Base-by-base conservation (phyloP, 495 filamentous ascomycete species). In the Talaromyces wortmannii region DNA sequence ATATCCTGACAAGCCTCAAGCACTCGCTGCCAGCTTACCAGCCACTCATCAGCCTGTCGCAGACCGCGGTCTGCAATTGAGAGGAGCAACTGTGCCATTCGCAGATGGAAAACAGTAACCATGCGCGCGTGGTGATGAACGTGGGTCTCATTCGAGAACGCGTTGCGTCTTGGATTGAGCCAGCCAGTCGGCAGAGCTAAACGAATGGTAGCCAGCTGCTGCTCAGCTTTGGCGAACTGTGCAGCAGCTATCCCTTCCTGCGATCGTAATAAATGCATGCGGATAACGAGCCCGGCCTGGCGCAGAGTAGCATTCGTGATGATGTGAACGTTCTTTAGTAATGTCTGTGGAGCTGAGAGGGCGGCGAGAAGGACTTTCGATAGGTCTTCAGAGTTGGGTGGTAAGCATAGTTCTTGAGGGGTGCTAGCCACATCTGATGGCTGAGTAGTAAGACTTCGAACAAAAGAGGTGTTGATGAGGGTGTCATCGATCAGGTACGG, bases 1-100 rank as follows among this genome's bases (percentile, higher is more conserved):
- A 64, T 58, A 31, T 62, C 57, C 40, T 58, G 59, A 42, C 57
- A 58, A 2, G 50, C 52, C 18, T 55, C 57, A 10, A 64, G 59
- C 18, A 61, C 42, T 30, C 23, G 49, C 30, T 62, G 62, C 62
- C 59, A 64, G 40, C 49, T 58, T 31, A 17, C 15, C 7, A 50
- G 4, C 60, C 59, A 58, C 15, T 54, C 53, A 8, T 61, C 53
- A 40, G n/a, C 60, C 42, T 50, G 11, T 47, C 32, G 0, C 7
- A 31, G 40, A 29, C 29, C 47, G 42, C 53, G 56, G 7, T 13
- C 13, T 12, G 56, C 10, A 8, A 61, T 36, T 15, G 53, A 43
- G 30, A 56, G 15, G 13, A 63, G 58, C 2, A 63, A 31, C 29
- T 36, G 46, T 7, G 61, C 56, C 56, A 57, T 56, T 5, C 10